Conservation (phyloP, 2,329 filamentous ascomycete species). For the Sarocladiaceae sp. region DNA sequence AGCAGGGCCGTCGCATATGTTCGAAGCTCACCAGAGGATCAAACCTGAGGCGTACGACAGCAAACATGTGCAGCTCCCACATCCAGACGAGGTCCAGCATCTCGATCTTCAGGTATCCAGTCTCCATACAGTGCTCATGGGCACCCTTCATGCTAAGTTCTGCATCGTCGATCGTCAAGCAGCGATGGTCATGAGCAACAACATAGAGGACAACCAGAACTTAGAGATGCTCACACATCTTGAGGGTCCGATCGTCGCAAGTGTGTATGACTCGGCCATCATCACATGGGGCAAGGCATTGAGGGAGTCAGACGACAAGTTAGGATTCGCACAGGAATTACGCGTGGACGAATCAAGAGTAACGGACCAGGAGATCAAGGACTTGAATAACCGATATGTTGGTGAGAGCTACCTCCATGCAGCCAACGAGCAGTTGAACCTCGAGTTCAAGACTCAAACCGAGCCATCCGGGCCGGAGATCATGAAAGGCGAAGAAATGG, state of each 20-base stretch:
- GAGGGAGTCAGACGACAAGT: not conserved
- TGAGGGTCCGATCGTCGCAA: slow-evolving; percentile 71
- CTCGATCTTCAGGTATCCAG: slow-evolving; percentile 69
- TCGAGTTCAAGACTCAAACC: slow-evolving; percentile 46
- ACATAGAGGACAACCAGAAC: slow-evolving; percentile 73
- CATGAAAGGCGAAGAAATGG: slow-evolving; percentile 50
- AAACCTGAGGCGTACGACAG: slow-evolving; percentile 51
- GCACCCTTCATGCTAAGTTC: slow-evolving; percentile 74
- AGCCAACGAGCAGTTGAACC: slow-evolving; percentile 60
- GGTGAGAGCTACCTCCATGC: slow-evolving; percentile 51
- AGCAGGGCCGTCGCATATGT: slow-evolving; percentile 55
- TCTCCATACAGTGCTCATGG: slow-evolving; percentile 61
- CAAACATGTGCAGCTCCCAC: slow-evolving; percentile 53
- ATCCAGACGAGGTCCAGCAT: slow-evolving; percentile 60
- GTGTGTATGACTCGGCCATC: slow-evolving; percentile 66
- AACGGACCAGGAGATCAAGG: not conserved
- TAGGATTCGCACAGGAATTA: not conserved
- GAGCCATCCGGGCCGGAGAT: slow-evolving; percentile 48
- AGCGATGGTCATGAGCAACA: slow-evolving; percentile 71
- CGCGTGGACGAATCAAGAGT: not conserved
- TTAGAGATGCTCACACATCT: slow-evolving; percentile 74
- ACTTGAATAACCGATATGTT: slow-evolving; percentile 10
- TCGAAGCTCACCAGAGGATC: slow-evolving; percentile 60
- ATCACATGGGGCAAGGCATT: slow-evolving; percentile 64
- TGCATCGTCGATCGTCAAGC: slow-evolving; percentile 68